A percentile compares a stretch with the other conserved stretches of the same genome.
These are phyloP conservation scores for Phyllostachys edulis DNA, from an alignment of 176 grass and related monocot genomes.

Conservation along the genomic window DNA sequence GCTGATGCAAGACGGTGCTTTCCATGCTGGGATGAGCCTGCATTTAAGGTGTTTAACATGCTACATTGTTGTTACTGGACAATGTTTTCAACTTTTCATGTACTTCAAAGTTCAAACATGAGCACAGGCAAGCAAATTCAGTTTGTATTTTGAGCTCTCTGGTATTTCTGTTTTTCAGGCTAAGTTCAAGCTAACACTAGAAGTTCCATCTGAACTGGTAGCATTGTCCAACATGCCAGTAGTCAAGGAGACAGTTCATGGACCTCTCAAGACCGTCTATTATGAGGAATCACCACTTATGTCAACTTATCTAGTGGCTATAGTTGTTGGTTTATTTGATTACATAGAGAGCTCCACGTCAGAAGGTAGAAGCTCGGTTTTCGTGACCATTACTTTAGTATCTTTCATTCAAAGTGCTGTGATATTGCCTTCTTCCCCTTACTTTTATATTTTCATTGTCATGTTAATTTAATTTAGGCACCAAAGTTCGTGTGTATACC, in stretches of 20 bases:
- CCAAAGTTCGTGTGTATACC: slow-evolving; percentile 74
- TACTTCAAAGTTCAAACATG: not conserved
- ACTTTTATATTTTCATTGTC: not conserved
- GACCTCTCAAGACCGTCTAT: slow-evolving; percentile 34
- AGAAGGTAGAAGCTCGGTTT: slow-evolving; percentile 32
- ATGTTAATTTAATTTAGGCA: slow-evolving; percentile 46
- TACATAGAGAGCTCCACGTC: slow-evolving; percentile 27
- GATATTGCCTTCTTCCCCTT: slow-evolving; percentile 4
- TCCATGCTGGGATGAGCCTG: slow-evolving; percentile 82
- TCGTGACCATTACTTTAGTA: not conserved
- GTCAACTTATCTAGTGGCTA: slow-evolving; percentile 63
- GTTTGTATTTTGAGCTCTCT: not conserved
- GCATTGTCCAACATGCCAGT: slow-evolving; percentile 65
- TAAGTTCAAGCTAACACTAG: slow-evolving; percentile 52
- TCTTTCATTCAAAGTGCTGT: not conserved
- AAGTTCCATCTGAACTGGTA: slow-evolving; percentile 40
- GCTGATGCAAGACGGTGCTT: slow-evolving; percentile 74
- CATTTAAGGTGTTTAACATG: slow-evolving; percentile 45
- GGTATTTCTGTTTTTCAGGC: slow-evolving; percentile 32
- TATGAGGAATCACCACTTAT: slow-evolving; percentile 60
- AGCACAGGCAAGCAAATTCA: not conserved
- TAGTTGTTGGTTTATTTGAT: slow-evolving; percentile 56
- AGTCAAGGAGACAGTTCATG: slow-evolving; percentile 20
- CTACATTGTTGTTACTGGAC: not conserved
- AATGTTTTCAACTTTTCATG: not conserved